Conservation (phyloP, 352 stramenopile genomes). For the Thalassiosira exigua region DNA sequence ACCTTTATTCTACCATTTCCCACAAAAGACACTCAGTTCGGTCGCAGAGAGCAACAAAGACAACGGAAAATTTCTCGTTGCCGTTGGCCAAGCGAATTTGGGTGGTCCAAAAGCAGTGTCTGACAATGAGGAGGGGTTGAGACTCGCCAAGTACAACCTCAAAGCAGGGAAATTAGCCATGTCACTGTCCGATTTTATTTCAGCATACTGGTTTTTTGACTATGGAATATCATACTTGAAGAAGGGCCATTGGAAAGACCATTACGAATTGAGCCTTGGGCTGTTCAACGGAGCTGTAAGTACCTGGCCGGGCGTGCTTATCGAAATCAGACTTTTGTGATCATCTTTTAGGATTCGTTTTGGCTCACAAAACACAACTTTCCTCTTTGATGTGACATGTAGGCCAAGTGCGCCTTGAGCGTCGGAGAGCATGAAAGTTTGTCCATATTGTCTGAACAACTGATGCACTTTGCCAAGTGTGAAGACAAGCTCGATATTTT, state of each 20-base stretch:
- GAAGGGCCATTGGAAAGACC: slow-evolving; percentile 24
- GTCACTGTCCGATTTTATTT: slow-evolving; percentile 13
- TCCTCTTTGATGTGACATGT: neutral
- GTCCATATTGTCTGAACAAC: slow-evolving; percentile 17
- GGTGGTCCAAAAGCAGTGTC: neutral
- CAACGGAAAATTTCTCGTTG: slow-evolving; percentile 18
- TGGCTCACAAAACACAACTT: neutral
- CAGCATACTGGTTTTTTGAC: slow-evolving; percentile 30
- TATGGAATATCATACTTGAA: slow-evolving; percentile 31
- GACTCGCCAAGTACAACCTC: neutral
- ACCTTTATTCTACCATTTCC: too few species aligned
- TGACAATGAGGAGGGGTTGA: neutral
- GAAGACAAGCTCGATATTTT: slow-evolving; percentile 27
- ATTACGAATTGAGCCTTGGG: slow-evolving; percentile 37
- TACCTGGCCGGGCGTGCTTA: neutral
- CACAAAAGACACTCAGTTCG: slow-evolving; percentile 1
- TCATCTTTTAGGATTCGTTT: neutral
- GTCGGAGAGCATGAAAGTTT: slow-evolving; percentile 15
- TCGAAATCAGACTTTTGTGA: neutral
- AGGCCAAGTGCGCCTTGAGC: too few species aligned
- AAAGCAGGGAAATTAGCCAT: slow-evolving; percentile 3
- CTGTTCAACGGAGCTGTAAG: slow-evolving; percentile 23
- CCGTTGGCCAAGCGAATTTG: slow-evolving; percentile 11
- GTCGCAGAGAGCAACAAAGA: neutral
- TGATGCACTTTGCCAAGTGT: slow-evolving; percentile 9